Evolutionary conservation across 805 yeast genomes (phyloP).

Genomic region (Barnettozyma siamensis): DNA sequence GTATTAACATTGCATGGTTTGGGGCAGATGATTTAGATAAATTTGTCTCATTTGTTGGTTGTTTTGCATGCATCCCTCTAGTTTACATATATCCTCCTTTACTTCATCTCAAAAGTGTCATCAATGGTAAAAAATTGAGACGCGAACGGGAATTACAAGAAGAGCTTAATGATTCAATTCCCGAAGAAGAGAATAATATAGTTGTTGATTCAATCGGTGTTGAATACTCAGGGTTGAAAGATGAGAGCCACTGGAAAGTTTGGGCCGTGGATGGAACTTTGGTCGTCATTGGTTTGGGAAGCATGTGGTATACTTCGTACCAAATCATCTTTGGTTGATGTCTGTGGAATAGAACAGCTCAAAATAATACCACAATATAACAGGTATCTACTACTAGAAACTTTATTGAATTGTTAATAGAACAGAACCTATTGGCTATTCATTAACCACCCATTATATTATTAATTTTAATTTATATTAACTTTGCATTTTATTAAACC

Average conservation of each 20-base stretch:
- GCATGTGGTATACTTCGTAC: slow-evolving; percentile 64
- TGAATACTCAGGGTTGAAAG: neutral
- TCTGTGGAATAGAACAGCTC: too few relatives aligned
- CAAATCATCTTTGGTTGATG: slow-evolving; percentile 40
- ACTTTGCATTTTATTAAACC: too few relatives aligned
- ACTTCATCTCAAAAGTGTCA: slow-evolving; percentile 49
- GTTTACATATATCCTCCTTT: slow-evolving; percentile 84
- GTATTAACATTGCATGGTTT: slow-evolving; percentile 53
- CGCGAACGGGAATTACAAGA: neutral
- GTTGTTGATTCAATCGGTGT: neutral
- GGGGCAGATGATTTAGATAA: slow-evolving; percentile 68
- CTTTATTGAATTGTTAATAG: too few relatives aligned
- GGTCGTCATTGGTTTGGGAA: slow-evolving; percentile 49
- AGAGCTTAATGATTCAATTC: neutral
- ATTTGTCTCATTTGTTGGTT: slow-evolving; percentile 77
- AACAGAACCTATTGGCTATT: too few relatives aligned
- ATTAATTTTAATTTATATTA: too few relatives aligned
- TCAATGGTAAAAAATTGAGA: neutral
- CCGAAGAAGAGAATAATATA: neutral
- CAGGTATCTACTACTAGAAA: too few relatives aligned
- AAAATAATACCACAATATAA: too few relatives aligned
- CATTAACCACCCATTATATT: too few relatives aligned
- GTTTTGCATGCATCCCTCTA: slow-evolving; percentile 80
- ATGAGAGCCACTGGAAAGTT: slow-evolving; percentile 31
- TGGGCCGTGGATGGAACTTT: slow-evolving; percentile 40